Evolutionary conservation across 1,284 basidiomycete genomes (phyloP), one percentile per base, ranked within the genome.

Genomic region (Microbotryomycetes sp.): DNA sequence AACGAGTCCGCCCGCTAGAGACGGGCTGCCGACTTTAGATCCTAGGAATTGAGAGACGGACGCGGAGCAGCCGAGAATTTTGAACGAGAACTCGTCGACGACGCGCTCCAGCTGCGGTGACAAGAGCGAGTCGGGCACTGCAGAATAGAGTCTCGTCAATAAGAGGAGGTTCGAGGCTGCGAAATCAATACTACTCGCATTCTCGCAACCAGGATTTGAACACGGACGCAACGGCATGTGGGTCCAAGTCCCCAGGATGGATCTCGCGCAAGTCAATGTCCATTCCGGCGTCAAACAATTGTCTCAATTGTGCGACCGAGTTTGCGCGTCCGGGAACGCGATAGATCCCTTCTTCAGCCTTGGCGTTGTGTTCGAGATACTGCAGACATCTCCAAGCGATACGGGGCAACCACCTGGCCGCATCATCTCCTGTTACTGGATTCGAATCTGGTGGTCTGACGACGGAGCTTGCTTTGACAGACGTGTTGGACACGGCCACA

Each of bases 341-440:
- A 71, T 61, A 73, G 23, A 72, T 75, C 3, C 89, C 89, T 74
- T 91, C 88, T 74, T 91, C 89, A 71, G 87, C 82, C 16, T 88
- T 74, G 51, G 88, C 89, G 86, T 87, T 89, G 27, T 81, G 77
- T 70, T 87, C 75, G 61, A 91, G 74, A 77, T 91, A 89, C 72
- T 90, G 85, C 5, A 86, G 82, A 74, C 87, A 90, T 56, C 89
- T 78, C 52, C 85, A 82, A 24, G 88, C 84, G 47, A 91, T 76
- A 0, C 85, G 87, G 50, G 88, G 86, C 52, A 91, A 60, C 57
- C 64, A 70, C 68, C 77, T 73, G 52, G 86, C 80, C 51, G 77
- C 75, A 70, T 85, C 83, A 65, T 87, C 65, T 45, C 74, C 76
- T 55, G 61, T 66, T 23, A 67, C 53, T n/a, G 56, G 51, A 30